Base-by-base conservation (phyloP, 163 green algal species). In the Chlorella variabilis region DNA sequence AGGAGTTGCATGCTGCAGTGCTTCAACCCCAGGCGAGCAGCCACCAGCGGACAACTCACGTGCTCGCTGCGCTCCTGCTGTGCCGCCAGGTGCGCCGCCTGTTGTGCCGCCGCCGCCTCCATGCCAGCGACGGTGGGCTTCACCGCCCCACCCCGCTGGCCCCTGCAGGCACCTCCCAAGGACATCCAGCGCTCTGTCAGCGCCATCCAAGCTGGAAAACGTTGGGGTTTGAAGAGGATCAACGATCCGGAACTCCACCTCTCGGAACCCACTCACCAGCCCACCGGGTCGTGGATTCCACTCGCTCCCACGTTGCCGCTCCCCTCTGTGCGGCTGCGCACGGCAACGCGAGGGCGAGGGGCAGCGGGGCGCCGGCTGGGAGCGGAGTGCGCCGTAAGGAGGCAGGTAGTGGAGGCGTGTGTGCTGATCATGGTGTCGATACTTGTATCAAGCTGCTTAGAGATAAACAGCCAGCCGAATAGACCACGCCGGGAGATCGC, bases 181-280 rank as follows among this genome's bases (percentile, higher is more conserved):
- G 59, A 54, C 11, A 54, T 54, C 11, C 45, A 54, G 11, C 45
- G 15, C 11, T 54, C 45, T 11, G 45, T 54, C 45, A 15, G 45
- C 45, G 45, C 45, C 45, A 54, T 11, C 11, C 45, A 15, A 54
- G 45, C 11, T 11, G 45, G 45, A 54, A 54, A 54, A 8, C 62
- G 34, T 70, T 45, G 5, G 9, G 63, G 18, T n/a, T n/a, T n/a
- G n/a, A n/a, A n/a, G n/a, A n/a, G n/a, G n/a, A n/a, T n/a, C n/a
- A n/a, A n/a, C n/a, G n/a, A n/a, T n/a, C n/a, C n/a, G n/a, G n/a
- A n/a, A n/a, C n/a, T n/a, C n/a, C n/a, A n/a, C n/a, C n/a, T n/a
- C n/a, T n/a, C n/a, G n/a, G n/a, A n/a, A n/a, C n/a, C n/a, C 34
- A 21, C 66, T 56, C 39, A 58, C 66, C 66, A 74, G 66, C 66